Conservation (phyloP, 2,329 filamentous ascomycete species). For the Alternaria sp. region DNA sequence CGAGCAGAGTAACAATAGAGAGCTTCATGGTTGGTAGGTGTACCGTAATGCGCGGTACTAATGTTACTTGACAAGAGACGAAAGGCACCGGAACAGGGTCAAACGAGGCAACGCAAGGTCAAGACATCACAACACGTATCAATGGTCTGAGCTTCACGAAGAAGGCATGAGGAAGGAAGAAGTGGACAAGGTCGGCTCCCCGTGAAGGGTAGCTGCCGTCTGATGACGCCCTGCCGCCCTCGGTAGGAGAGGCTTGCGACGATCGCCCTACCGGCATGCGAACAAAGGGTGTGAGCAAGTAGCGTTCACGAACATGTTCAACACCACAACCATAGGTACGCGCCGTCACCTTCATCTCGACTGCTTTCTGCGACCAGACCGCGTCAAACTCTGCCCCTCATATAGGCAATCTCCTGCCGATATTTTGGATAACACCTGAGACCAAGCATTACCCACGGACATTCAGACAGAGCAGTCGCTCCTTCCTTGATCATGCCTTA, state of each 20-base stretch:
- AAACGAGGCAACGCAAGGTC: background rate
- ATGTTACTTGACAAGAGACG: background rate
- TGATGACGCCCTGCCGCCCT: slow-evolving; percentile 4
- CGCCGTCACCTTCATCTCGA: slow-evolving; percentile 8
- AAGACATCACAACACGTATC: background rate
- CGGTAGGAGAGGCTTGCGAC: slow-evolving; percentile 16
- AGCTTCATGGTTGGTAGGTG: slow-evolving; percentile 29
- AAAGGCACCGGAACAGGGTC: background rate
- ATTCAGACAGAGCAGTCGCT: slow-evolving; percentile 1
- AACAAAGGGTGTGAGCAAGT: slow-evolving; percentile 15
- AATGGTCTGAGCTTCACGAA: background rate
- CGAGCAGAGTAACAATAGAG: slow-evolving; percentile 18
- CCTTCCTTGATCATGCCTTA: slow-evolving; percentile 70
- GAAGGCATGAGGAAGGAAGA: background rate
- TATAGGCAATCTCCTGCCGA: background rate
- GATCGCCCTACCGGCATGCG: background rate
- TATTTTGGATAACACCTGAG: background rate
- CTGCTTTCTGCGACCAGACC: slow-evolving; percentile 16
- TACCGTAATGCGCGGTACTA: slow-evolving; percentile 8
- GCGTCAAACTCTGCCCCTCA: slow-evolving; percentile 12
- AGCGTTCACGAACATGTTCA: slow-evolving; percentile 2
- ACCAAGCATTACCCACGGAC: slow-evolving; percentile 1
- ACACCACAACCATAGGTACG: slow-evolving; percentile 13
- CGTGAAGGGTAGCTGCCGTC: background rate
- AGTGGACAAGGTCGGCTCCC: background rate